Conservation (phyloP, 1,139 yeast species). For the Debaryomyces sp. region DNA sequence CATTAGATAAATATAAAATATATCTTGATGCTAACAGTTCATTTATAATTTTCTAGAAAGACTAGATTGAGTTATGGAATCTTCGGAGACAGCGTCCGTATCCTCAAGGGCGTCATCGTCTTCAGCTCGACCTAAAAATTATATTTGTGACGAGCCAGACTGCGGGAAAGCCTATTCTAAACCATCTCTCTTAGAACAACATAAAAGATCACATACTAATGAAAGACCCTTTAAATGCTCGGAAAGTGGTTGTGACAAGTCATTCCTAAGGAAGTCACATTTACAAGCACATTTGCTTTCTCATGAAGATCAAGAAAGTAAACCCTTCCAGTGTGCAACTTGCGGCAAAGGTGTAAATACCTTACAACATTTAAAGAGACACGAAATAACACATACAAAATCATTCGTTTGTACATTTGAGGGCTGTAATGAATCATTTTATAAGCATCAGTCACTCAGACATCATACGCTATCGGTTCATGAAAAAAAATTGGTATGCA, state of each 20-base stretch:
- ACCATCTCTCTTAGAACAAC: slow-evolving; percentile 85
- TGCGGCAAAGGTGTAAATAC: slow-evolving; percentile 89
- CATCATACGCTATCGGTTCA: slow-evolving; percentile 73
- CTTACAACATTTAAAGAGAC: slow-evolving; percentile 80
- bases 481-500: slow-evolving; percentile 53
- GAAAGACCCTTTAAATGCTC: slow-evolving; percentile 76
- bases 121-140: slow-evolving; percentile 56
- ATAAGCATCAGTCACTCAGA: slow-evolving; percentile 76
- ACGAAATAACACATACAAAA: slow-evolving; percentile 75
- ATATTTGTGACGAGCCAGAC: slow-evolving; percentile 60
- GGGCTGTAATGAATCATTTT: slow-evolving; percentile 67
- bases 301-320: slow-evolving; percentile 55
- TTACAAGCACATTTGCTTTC: slow-evolving; percentile 72
- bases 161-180: slow-evolving; percentile 79
- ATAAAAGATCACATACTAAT: slow-evolving; percentile 74
- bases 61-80: background rate
- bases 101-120: slow-evolving; percentile 8
- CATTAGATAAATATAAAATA: background rate
- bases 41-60: background rate
- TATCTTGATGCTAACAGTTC: background rate
- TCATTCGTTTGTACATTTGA: slow-evolving; percentile 65
- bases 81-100: slow-evolving; percentile 3
- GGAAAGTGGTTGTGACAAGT: slow-evolving; percentile 54
- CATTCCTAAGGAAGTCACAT: slow-evolving; percentile 79
- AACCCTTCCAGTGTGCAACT: slow-evolving; percentile 72